Percentiles rank a stretch among this genome's conserved stretches.
Evolutionary conservation across 441 rosid genomes (phyloP).

Genomic region (Aquilaria agallochum): DNA sequence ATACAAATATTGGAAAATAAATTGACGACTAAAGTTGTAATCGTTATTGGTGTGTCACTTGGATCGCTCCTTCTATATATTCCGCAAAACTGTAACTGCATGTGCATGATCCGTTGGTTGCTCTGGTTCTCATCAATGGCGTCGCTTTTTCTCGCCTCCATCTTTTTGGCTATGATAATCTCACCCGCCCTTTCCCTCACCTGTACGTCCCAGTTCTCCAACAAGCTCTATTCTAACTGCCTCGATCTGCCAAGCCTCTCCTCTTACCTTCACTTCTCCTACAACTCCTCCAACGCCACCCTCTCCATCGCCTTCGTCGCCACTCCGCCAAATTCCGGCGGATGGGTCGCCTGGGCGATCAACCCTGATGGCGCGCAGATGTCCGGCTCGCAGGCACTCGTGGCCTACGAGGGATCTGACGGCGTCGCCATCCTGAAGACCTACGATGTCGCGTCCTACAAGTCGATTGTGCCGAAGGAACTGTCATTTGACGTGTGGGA

Average conservation of each 20-base stretch:
- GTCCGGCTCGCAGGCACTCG: slow-evolving; percentile 56
- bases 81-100: slow-evolving; percentile 5
- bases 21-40: too few species aligned
- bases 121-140: background rate
- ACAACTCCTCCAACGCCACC: slow-evolving; percentile 41
- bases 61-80: slow-evolving; percentile 6
- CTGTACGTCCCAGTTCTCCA: slow-evolving; percentile 36
- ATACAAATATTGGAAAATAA: too few species aligned
- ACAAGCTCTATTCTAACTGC: slow-evolving; percentile 35
- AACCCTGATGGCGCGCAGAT: slow-evolving; percentile 48
- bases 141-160: slow-evolving; percentile 16
- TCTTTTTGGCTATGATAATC: slow-evolving; percentile 25
- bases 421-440: slow-evolving; percentile 35
- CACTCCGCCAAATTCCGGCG: slow-evolving; percentile 27
- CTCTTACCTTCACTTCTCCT: slow-evolving; percentile 53
- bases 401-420: slow-evolving; percentile 29
- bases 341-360: slow-evolving; percentile 65
- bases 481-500: slow-evolving; percentile 55
- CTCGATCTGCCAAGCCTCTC: slow-evolving; percentile 46
- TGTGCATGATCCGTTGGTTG: slow-evolving; percentile 6
- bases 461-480: slow-evolving; percentile 20
- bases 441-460: slow-evolving; percentile 24
- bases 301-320: slow-evolving; percentile 49
- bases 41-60: too few species aligned
- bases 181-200: slow-evolving; percentile 38